These are phyloP conservation scores for Apiospora koreana DNA, from an alignment of 2,329 filamentous ascomycete genomes.

Conservation along the genomic window DNA sequence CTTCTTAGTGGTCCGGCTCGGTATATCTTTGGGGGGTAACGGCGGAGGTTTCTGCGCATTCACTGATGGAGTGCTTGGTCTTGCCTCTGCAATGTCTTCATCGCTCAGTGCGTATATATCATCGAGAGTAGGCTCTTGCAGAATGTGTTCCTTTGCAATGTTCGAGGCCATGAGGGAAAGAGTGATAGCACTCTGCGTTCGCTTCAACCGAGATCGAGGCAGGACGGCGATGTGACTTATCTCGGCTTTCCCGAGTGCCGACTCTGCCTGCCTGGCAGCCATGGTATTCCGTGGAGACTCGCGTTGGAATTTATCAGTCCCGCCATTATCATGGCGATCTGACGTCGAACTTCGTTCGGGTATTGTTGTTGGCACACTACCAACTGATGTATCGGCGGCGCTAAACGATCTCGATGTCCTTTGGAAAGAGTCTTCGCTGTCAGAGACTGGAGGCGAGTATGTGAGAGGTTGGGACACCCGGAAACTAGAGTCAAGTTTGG, in stretches of 20 bases:
- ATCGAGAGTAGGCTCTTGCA: slow-evolving; percentile 52
- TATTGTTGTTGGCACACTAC: neutral
- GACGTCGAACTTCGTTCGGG: neutral
- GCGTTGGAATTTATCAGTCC: slow-evolving; percentile 12
- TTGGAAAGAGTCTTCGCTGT: slow-evolving; percentile 18
- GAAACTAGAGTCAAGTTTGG: slow-evolving; percentile 18
- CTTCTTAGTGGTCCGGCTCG: slow-evolving; percentile 18
- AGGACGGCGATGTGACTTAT: slow-evolving; percentile 13
- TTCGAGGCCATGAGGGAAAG: slow-evolving; percentile 26
- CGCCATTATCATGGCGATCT: neutral
- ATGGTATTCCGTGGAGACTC: slow-evolving; percentile 29
- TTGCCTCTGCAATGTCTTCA: slow-evolving; percentile 57
- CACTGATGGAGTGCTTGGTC: slow-evolving; percentile 21
- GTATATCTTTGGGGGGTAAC: slow-evolving; percentile 27
- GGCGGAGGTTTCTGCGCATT: slow-evolving; percentile 25
- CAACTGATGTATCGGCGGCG: slow-evolving; percentile 11
- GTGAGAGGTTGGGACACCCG: slow-evolving; percentile 12
- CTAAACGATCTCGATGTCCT: neutral
- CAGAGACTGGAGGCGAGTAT: slow-evolving; percentile 24
- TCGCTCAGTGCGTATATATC: slow-evolving; percentile 58
- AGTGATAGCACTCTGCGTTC: slow-evolving; percentile 27
- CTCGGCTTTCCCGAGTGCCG: neutral
- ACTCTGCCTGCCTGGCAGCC: slow-evolving; percentile 20
- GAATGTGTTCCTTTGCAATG: slow-evolving; percentile 34
- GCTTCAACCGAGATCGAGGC: slow-evolving; percentile 22